Base-by-base conservation (phyloP, 371 early-diverging fungal species). In the Choanephora cucurbitarum region DNA sequence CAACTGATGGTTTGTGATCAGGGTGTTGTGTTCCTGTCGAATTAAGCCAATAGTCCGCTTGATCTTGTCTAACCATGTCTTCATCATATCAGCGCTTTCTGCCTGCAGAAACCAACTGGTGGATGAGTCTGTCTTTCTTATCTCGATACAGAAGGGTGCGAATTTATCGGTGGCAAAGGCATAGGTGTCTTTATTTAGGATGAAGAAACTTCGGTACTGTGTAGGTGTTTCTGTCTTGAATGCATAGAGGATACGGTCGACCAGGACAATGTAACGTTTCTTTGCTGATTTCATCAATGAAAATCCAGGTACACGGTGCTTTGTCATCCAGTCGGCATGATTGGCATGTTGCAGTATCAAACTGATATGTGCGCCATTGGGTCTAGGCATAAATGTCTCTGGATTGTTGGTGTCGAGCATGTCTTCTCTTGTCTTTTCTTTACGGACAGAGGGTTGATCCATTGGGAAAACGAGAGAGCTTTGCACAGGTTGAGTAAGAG, bases 91-190 rank as follows among this genome's bases (percentile, higher is more conserved):
- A 2, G 66, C 69, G 40, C 64, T 52, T 1, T 65, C 62, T 23
- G 67, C 67, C 40, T 75, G 69, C 9, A 75, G 21, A 34, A 54
- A 72, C 75, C 75, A 75, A 3, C 48, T 41, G 14, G 32, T 22
- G 3, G 39, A 22, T 3, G 58, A 58, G 2, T 57, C 48, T 14
- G 49, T 48, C 40, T 72, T 71, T 52, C 55, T 62, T 5, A 75
- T 60, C 49, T 72, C 75, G 13, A 75, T 59, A 28, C 75, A 75
- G 23, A 64, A 69, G 0, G 62, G 47, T 3, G 59, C 23, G 21
- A 75, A 55, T 10, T 57, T 60, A 55, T 75, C 72, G n/a, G 72
- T 71, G 8, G 67, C 70, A 49, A 67, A 75, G 5, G 65, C 72
- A 34, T 62, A 49, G 2, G 75, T 72, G 19, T 63, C 44, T 15